Evolutionary conservation across 2,329 filamentous ascomycete genomes (phyloP).

Genomic region (Amphichorda felina): DNA sequence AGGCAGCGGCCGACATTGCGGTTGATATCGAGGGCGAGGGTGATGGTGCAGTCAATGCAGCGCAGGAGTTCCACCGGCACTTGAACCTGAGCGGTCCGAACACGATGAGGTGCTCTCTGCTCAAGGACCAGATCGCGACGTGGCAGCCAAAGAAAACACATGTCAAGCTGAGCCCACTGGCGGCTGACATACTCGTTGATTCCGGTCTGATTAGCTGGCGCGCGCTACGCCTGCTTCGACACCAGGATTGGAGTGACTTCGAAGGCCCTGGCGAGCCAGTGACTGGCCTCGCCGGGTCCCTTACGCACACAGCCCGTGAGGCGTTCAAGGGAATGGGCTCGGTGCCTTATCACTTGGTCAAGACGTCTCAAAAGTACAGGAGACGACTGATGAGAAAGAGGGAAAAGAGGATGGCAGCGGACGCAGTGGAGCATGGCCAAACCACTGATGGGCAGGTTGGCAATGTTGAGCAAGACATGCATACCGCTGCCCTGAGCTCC

Average conservation of each 20-base stretch:
- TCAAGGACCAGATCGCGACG: conserved; percentile 49
- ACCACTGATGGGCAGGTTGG: neutral
- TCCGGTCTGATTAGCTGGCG: conserved; percentile 51
- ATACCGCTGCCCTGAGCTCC: neutral
- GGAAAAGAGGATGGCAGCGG: conserved; percentile 12
- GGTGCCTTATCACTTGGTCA: conserved; percentile 50
- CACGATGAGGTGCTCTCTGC: conserved; percentile 53
- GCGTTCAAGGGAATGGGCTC: conserved; percentile 51
- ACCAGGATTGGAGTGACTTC: conserved; percentile 67
- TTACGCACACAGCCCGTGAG: conserved; percentile 45
- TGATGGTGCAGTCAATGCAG: conserved; percentile 59
- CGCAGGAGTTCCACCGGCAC: conserved; percentile 52
- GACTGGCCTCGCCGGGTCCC: conserved; percentile 50
- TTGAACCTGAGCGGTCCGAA: conserved; percentile 37
- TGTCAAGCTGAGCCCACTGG: conserved; percentile 48
- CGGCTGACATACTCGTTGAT: conserved; percentile 52
- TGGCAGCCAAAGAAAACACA: conserved; percentile 54
- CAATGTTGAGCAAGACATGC: conserved; percentile 2
- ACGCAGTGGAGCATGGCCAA: neutral
- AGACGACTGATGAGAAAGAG: conserved; percentile 36
- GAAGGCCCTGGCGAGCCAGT: conserved; percentile 64
- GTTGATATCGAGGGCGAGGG: conserved; percentile 49
- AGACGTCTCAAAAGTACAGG: conserved; percentile 41
- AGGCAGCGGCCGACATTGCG: conserved; percentile 47
- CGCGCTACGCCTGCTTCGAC: conserved; percentile 50